Percentiles rank a stretch among this genome's conserved stretches.
phyloP scores from a whole-genome alignment of 345 rosid species.

The Salix dunnii region DNA sequence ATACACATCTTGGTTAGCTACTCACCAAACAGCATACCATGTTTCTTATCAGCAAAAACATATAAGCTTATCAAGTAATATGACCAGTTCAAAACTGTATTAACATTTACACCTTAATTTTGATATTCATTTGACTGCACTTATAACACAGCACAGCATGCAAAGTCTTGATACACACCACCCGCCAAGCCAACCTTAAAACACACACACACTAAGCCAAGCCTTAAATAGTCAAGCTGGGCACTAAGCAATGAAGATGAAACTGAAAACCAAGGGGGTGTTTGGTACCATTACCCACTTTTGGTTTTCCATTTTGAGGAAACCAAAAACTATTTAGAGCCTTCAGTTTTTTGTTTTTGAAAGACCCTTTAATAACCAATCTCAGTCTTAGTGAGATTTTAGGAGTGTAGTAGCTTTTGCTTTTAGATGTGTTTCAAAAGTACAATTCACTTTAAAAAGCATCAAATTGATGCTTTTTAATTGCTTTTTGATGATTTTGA shows the following conservation, averaged over 20 bases:
- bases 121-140: background rate
- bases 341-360: background rate
- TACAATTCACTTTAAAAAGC: too few species aligned
- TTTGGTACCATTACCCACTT: background rate
- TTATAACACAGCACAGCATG: background rate
- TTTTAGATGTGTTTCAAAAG: too few species aligned
- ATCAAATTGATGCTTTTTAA: too few species aligned
- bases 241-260: background rate
- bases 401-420: too few species aligned
- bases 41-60: background rate
- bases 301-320: background rate
- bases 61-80: background rate
- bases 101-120: background rate
- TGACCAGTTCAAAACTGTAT: background rate
- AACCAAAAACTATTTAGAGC: background rate
- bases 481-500: too few species aligned
- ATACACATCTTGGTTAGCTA: background rate
- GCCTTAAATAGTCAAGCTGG: background rate
- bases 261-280: background rate
- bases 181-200: background rate
- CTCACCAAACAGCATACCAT: background rate
- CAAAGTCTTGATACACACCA: background rate
- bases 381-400: background rate
- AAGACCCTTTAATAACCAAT: background rate
- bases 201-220: background rate